Base-by-base conservation (phyloP, 2,329 filamentous ascomycete species). In the Plenodomus biglobosus region DNA sequence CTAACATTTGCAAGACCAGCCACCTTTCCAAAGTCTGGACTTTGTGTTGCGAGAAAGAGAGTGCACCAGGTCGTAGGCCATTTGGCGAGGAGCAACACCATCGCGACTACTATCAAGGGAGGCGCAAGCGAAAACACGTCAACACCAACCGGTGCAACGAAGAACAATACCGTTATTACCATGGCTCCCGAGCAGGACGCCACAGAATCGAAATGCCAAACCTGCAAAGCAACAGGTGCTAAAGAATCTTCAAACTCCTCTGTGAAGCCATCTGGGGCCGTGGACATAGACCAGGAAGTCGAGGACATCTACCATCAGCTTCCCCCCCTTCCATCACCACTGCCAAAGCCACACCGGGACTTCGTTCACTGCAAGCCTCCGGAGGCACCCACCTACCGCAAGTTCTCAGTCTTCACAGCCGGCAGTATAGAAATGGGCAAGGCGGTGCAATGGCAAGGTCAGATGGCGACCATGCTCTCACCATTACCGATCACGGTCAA, bases 401-500 rank as follows among this genome's bases (percentile, higher is more conserved):
- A 55, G 8, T 67, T 74, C 32, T 68, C 75, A 16, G 53, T 86
- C 50, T 86, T 86, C 66, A 77, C 85, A 6, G 81, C 83, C 0
- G 84, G 84, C 32, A 78, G 75, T 30, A 85, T 83, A 17, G 78
- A 72, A 46, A 72, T 69, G 66, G 71, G 70, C 52, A 52, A 47
- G 1, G 68, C 71, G 0, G 70, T 71, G 0, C 76, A 81, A 59
- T 86, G 83, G 83, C 82, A 83, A 36, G 58, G 69, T 4, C 59
- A 58, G 2, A 64, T 86, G 16, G 66, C 62, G 1, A 43, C 59
- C 3, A 64, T 66, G 2, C 72, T 85, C 15, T 60, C 53, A 3
- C 34, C 70, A 0, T 58, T 75, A 1, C 75, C 78, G 3, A 64
- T 86, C 48, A 83, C 79, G 1, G 67, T 87, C 51, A 74, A 79